Percentiles rank a stretch among this genome's conserved stretches.
Conservation (phyloP, 2,329 filamentous ascomycete species). For the Xylogone sp. region DNA sequence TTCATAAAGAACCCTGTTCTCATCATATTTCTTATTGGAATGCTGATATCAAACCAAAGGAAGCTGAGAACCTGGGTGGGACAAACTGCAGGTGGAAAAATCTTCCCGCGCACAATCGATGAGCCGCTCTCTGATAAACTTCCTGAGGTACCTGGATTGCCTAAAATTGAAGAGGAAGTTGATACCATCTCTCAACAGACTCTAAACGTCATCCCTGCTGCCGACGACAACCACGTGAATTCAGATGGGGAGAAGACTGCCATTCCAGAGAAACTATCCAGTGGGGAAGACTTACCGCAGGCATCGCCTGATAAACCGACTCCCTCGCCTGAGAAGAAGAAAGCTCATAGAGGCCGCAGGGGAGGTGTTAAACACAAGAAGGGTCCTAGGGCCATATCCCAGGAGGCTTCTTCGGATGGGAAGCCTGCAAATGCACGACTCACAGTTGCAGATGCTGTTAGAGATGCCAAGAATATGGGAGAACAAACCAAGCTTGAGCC, state of each 20-base stretch:
- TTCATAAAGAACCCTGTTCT: conserved; percentile 49
- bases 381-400: conserved; percentile 26
- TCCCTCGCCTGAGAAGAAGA: conserved; percentile 63
- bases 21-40: conserved; percentile 29
- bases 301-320: conserved; percentile 23
- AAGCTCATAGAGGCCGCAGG: conserved; percentile 66
- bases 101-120: not conserved
- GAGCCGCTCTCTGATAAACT: conserved; percentile 20
- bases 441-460: conserved; percentile 57
- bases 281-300: conserved; percentile 32
- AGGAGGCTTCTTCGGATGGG: conserved; percentile 34
- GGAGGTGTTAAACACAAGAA: conserved; percentile 67
- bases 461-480: conserved; percentile 55
- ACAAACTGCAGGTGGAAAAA: conserved; percentile 7
- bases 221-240: not conserved
- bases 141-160: conserved; percentile 6
- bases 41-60: conserved; percentile 20
- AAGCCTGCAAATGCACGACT: conserved; percentile 27
- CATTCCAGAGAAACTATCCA: conserved; percentile 23
- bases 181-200: not conserved
- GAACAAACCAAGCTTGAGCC: conserved; percentile 52
- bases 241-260: not conserved
- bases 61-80: conserved; percentile 29
- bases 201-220: conserved; percentile 3
- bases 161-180: conserved; percentile 6